phyloP scores from a whole-genome alignment of 2,329 filamentous ascomycete genomes.

The Fusarium sp. region DNA sequence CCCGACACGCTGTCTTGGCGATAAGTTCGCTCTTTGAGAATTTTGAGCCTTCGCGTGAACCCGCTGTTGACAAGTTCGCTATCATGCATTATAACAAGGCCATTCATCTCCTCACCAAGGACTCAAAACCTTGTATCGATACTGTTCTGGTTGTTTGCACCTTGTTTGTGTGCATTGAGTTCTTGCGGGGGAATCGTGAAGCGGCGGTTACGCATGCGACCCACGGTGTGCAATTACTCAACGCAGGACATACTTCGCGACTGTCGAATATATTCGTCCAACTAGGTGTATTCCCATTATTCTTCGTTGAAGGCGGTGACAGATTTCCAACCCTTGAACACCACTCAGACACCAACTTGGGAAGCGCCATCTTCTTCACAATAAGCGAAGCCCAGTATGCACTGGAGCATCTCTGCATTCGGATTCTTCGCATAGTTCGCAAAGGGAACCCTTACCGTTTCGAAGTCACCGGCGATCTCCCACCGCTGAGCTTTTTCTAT shows the following conservation, averaged over 20 bases:
- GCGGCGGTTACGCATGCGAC: constrained; percentile 55
- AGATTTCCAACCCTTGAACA: constrained; percentile 22
- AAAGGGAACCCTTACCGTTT: constrained; percentile 48
- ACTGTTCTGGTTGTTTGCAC: constrained; percentile 57
- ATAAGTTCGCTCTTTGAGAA: constrained; percentile 58
- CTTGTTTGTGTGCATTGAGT: constrained; percentile 61
- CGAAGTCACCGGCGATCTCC: constrained; percentile 15
- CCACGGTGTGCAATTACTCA: constrained; percentile 56
- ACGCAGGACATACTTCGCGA: constrained; percentile 46
- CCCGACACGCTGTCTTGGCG: constrained; percentile 56
- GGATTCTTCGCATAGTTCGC: constrained; percentile 51
- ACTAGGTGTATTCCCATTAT: constrained; percentile 56
- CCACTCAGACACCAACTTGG: not conserved
- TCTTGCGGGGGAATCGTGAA: constrained; percentile 55
- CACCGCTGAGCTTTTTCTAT: constrained; percentile 33
- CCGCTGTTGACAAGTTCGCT: constrained; percentile 45
- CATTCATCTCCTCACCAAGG: constrained; percentile 52
- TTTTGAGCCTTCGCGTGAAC: constrained; percentile 37
- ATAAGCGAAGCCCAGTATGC: constrained; percentile 49
- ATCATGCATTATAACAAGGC: constrained; percentile 59
- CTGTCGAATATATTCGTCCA: constrained; percentile 56
- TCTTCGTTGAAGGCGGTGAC: constrained; percentile 49
- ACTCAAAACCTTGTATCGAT: constrained; percentile 46
- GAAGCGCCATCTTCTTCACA: constrained; percentile 15
- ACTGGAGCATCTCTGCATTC: constrained; percentile 48